Evolutionary conservation across 495 filamentous ascomycete genomes (phyloP).

Genomic region (Annulohypoxylon stygium): DNA sequence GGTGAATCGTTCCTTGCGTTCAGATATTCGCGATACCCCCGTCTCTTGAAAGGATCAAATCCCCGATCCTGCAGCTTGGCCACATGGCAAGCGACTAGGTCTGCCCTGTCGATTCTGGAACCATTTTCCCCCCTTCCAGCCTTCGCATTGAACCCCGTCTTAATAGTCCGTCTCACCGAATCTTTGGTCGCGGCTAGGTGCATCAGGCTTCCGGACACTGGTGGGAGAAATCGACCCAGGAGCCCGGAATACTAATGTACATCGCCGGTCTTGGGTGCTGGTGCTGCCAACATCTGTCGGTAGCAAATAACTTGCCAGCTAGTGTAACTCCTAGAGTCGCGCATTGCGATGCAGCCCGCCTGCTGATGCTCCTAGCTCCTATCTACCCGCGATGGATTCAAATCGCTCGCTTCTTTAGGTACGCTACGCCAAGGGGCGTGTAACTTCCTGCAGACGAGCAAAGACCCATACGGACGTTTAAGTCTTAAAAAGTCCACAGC

Average conservation of each 20-base stretch:
- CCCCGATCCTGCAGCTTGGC: conserved; percentile 42
- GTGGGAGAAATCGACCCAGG: conserved; percentile 28
- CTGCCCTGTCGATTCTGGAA: conserved; percentile 47
- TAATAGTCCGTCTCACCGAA: conserved; percentile 44
- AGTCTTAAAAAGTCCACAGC: conserved; percentile 11
- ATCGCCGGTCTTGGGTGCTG: conserved; percentile 10
- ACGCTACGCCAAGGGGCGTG: conserved; percentile 17
- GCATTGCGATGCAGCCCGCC: conserved; percentile 29
- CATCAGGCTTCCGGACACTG: conserved; percentile 23
- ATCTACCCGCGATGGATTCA: conserved; percentile 10
- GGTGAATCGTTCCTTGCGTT: not conserved
- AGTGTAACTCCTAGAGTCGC: conserved; percentile 17
- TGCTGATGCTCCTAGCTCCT: conserved; percentile 13
- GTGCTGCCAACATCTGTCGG: conserved; percentile 12
- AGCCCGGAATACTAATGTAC: conserved; percentile 29
- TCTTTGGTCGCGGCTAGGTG: conserved; percentile 42
- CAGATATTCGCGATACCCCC: conserved; percentile 4
- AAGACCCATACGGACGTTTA: conserved; percentile 19
- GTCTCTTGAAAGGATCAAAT: conserved; percentile 36
- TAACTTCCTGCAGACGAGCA: conserved; percentile 24
- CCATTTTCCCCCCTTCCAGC: conserved; percentile 20
- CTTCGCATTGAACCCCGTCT: conserved; percentile 37
- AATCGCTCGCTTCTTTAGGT: conserved; percentile 23
- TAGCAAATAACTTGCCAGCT: conserved; percentile 14
- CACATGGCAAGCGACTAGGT: conserved; percentile 45